A percentile compares a stretch with the other conserved stretches of the same genome.
Conservation (phyloP, 2,329 filamentous ascomycete species). For the Chrysosporium keratinophilum region DNA sequence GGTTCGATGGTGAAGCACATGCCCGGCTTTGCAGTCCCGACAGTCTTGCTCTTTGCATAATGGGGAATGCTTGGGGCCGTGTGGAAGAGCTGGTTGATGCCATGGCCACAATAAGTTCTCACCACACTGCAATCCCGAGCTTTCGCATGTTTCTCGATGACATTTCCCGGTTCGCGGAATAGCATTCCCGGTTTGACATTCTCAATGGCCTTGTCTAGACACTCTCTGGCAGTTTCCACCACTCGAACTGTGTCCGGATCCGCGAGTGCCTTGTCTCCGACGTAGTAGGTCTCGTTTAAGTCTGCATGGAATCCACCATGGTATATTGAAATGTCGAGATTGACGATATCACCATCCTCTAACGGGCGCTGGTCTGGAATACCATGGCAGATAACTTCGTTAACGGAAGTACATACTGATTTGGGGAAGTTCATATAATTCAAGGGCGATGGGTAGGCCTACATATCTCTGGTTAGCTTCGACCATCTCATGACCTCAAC, state of each 20-base stretch:
- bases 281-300: slow-evolving; percentile 97
- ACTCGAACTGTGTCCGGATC: slow-evolving; percentile 82
- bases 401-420: slow-evolving; percentile 90
- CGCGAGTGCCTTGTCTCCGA: slow-evolving; percentile 74
- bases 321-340: slow-evolving; percentile 91
- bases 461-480: neutral
- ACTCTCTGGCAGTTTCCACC: slow-evolving; percentile 81
- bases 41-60: slow-evolving; percentile 96
- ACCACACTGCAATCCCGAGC: slow-evolving; percentile 76
- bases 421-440: slow-evolving; percentile 97
- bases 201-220: slow-evolving; percentile 80
- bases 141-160: slow-evolving; percentile 94
- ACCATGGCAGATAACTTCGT: slow-evolving; percentile 97
- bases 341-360: slow-evolving; percentile 88
- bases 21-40: slow-evolving; percentile 83
- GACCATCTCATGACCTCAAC: neutral
- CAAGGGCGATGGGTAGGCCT: slow-evolving; percentile 90
- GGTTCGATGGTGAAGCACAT: slow-evolving; percentile 99
- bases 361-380: slow-evolving; percentile 86
- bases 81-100: slow-evolving; percentile 89
- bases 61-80: slow-evolving; percentile 89
- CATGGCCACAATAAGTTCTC: slow-evolving; percentile 91
- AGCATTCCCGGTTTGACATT: slow-evolving; percentile 86
- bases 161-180: slow-evolving; percentile 85
- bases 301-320: slow-evolving; percentile 93